A percentile compares a stretch with the other conserved stretches of the same genome.
These are phyloP conservation scores for Leishmania tarentolae DNA, from an alignment of 208 protist genomes.

Conservation along the genomic window DNA sequence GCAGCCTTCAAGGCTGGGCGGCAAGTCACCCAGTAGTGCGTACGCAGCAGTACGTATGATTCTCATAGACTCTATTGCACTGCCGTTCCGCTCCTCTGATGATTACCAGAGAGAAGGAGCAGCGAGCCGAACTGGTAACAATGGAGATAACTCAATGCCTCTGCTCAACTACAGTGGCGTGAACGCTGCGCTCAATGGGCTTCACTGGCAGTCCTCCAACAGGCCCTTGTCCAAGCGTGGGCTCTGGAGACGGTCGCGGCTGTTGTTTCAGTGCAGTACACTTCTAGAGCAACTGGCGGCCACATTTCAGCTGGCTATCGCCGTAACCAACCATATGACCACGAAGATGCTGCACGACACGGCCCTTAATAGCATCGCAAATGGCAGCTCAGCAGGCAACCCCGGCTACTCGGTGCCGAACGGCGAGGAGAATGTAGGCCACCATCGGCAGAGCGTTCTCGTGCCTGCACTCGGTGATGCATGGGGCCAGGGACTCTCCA, in stretches of 20 bases:
- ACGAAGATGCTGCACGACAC: constrained; percentile 27
- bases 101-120: constrained; percentile 5
- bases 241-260: constrained; percentile 50
- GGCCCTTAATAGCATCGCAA: neutral
- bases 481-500: constrained; percentile 59
- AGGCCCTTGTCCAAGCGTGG: constrained; percentile 9
- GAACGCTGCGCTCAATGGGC: neutral
- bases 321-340: constrained; percentile 91
- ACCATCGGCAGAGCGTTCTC: constrained; percentile 19
- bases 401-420: neutral
- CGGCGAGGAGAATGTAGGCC: neutral
- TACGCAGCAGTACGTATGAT: constrained; percentile 46
- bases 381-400: neutral
- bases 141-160: neutral
- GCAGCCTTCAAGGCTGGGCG: neutral
- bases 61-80: constrained; percentile 88
- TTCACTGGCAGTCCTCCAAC: too few relatives aligned
- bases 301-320: constrained; percentile 47
- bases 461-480: constrained; percentile 77
- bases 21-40: neutral
- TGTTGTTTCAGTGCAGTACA: constrained; percentile 66
- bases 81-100: constrained; percentile 67
- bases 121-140: neutral
- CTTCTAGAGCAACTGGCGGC: constrained; percentile 54
- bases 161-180: too few relatives aligned